Conservation (phyloP, 768 basidiomycete genomes). For the Termitomyces sp. region DNA sequence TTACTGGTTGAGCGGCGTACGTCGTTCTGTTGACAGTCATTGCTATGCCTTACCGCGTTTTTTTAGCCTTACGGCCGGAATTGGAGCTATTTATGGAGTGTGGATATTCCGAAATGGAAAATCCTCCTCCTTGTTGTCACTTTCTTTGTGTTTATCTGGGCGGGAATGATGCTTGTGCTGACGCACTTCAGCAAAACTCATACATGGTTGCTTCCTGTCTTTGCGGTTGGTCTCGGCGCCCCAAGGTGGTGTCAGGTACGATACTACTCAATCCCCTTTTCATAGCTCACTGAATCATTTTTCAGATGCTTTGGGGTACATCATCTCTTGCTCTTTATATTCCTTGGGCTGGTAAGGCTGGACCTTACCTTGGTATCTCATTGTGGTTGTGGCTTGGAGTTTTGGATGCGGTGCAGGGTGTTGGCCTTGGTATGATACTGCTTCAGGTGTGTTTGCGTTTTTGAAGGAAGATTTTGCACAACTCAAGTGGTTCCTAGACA, state of each 20-base stretch:
- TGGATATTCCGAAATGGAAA: slow-evolving; percentile 76
- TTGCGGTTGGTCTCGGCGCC: slow-evolving; percentile 91
- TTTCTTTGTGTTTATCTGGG: slow-evolving; percentile 92
- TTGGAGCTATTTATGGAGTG: slow-evolving; percentile 91
- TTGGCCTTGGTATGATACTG: slow-evolving; percentile 88
- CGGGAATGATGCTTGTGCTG: slow-evolving; percentile 60
- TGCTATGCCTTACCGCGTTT: slow-evolving; percentile 10
- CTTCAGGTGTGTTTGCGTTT: slow-evolving; percentile 48
- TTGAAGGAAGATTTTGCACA: slow-evolving; percentile 15
- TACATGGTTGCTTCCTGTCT: slow-evolving; percentile 92
- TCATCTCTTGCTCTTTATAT: slow-evolving; percentile 90
- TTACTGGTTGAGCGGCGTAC: slow-evolving; percentile 83
- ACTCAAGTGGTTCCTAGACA: slow-evolving; percentile 41
- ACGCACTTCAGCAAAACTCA: slow-evolving; percentile 90
- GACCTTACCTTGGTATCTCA: slow-evolving; percentile 85
- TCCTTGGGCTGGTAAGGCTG: slow-evolving; percentile 83
- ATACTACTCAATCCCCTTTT: not conserved
- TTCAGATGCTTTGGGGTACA: slow-evolving; percentile 88
- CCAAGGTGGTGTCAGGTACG: slow-evolving; percentile 90
- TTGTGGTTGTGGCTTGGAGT: slow-evolving; percentile 97
- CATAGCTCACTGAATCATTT: not conserved
- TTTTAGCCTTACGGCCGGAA: slow-evolving; percentile 84
- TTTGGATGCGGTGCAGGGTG: slow-evolving; percentile 89
- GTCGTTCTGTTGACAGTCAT: slow-evolving; percentile 20
- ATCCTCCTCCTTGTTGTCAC: slow-evolving; percentile 71